Percentiles rank a stretch among this genome's conserved stretches.
phyloP scores from a whole-genome alignment of 805 yeast species.

The Yarrowia phangngaensis region DNA sequence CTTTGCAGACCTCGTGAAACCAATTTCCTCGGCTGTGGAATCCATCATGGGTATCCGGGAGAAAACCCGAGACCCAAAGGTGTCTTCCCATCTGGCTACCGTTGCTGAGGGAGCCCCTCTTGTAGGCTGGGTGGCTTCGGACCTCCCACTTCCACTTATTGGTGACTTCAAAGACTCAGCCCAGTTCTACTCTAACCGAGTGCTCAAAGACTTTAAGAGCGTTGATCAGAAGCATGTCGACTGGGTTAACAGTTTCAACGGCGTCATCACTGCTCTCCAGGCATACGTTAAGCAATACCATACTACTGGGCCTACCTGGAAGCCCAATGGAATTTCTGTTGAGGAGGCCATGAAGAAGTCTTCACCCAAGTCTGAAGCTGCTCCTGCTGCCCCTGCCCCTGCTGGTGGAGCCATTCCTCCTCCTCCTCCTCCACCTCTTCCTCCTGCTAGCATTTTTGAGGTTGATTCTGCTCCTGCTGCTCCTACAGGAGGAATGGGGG shows the following conservation, averaged over 20 bases:
- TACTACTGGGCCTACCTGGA: constrained; percentile 83
- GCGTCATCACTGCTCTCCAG: constrained; percentile 65
- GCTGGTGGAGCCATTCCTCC: constrained; percentile 48
- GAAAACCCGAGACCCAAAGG: constrained; percentile 61
- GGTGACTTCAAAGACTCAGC: constrained; percentile 87
- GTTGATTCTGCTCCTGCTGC: constrained; percentile 34
- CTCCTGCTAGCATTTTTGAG: constrained; percentile 66
- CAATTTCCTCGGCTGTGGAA: constrained; percentile 61
- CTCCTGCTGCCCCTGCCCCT: constrained; percentile 42
- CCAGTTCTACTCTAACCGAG: constrained; percentile 90
- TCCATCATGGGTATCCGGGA: constrained; percentile 66
- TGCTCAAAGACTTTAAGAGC: constrained; percentile 78
- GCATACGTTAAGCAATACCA: constrained; percentile 72
- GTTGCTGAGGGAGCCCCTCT: constrained; percentile 87
- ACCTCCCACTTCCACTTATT: constrained; percentile 64
- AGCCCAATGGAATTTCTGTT: constrained; percentile 55
- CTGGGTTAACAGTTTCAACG: constrained; percentile 72
- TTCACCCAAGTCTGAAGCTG: constrained; percentile 32
- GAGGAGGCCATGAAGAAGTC: constrained; percentile 46
- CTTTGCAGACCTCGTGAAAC: constrained; percentile 56
- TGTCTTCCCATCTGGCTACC: constrained; percentile 69
- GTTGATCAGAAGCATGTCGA: constrained; percentile 62
- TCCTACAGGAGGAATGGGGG: constrained; percentile 59
- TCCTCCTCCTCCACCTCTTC: constrained; percentile 89
- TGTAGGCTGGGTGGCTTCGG: constrained; percentile 82